Base-by-base conservation (phyloP, 2,329 filamentous ascomycete species). In the Graphium sp. region DNA sequence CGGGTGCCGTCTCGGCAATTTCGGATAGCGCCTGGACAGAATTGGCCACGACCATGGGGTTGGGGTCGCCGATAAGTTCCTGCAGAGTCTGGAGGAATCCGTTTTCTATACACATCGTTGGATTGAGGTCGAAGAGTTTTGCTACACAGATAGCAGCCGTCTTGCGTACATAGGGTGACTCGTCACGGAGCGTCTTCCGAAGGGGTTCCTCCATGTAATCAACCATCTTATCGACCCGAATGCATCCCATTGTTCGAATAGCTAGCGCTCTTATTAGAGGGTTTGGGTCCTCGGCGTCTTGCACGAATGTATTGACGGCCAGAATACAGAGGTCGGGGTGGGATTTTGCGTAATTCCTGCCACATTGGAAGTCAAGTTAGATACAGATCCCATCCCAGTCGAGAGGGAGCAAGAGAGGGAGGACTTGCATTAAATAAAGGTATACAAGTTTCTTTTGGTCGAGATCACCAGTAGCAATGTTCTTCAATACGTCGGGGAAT, bases 381-480 rank as follows among this genome's bases (percentile, higher is more conserved):
- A 13, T 12, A 7, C 5, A 10, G 18, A 22, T 20, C 15, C 14
- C 7, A n/a, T n/a, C n/a, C n/a, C n/a, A n/a, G n/a, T n/a, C n/a
- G n/a, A n/a, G n/a, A n/a, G n/a, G n/a, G n/a, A n/a, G n/a, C n/a
- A n/a, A n/a, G n/a, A n/a, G n/a, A n/a, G n/a, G 14, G 22, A 23
- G 15, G 11, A 51, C 73, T 42, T 55, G 91, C 89, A 98, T 98
- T 35, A 98, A 62, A 50, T 98, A 98, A 26, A 98, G 65, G 48
- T 98, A 98, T 12, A 98, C 89, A 40, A 98, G 78, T 64, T 98
- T 98, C 71, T 98, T 98, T 62, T 98, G 89, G 51, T 98, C 89
- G 37, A 98, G 59, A 47, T 98, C 89, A 25, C 58, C 63, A 2
- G 89, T 98, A 33, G 89, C 89, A 53, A 98, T 98, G 48, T 98